These are phyloP conservation scores for Psilocybe sp. DNA, from an alignment of 768 basidiomycete species.

Conservation along the genomic window DNA sequence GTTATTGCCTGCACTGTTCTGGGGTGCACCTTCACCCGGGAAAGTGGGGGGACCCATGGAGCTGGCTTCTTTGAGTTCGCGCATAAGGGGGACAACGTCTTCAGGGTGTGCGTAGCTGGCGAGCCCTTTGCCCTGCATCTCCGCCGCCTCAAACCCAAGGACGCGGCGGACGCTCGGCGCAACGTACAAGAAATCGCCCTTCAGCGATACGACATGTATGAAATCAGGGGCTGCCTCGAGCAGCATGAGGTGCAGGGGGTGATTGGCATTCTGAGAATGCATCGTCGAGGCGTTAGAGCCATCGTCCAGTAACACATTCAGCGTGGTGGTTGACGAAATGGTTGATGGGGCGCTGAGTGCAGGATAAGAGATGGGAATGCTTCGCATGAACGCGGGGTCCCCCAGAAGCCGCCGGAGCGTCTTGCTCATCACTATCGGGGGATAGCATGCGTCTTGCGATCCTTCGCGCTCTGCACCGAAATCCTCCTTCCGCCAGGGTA, in stretches of 20 bases:
- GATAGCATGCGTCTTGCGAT: constrained; percentile 29
- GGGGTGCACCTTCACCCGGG: too few relatives aligned
- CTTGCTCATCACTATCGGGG: constrained; percentile 44
- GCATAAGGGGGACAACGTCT: constrained; percentile 87
- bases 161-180: constrained; percentile 76
- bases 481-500: background rate
- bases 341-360: constrained; percentile 30
- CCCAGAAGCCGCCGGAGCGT: constrained; percentile 48
- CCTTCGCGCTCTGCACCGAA: constrained; percentile 10
- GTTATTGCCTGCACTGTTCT: background rate
- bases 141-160: constrained; percentile 83
- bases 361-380: constrained; percentile 41
- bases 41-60: constrained; percentile 17
- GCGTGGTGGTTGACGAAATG: constrained; percentile 16
- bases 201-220: constrained; percentile 87
- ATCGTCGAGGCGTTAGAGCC: constrained; percentile 7
- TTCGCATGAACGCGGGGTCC: constrained; percentile 44
- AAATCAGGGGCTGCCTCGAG: constrained; percentile 73
- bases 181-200: constrained; percentile 90
- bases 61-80: constrained; percentile 82
- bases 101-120: constrained; percentile 84
- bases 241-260: constrained; percentile 55
- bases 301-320: background rate
- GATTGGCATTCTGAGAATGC: constrained; percentile 29
- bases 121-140: constrained; percentile 77